Evolutionary conservation across 2,329 filamentous ascomycete genomes (phyloP), one percentile per base, ranked within the genome.

Genomic region (Aspergillus sp.): DNA sequence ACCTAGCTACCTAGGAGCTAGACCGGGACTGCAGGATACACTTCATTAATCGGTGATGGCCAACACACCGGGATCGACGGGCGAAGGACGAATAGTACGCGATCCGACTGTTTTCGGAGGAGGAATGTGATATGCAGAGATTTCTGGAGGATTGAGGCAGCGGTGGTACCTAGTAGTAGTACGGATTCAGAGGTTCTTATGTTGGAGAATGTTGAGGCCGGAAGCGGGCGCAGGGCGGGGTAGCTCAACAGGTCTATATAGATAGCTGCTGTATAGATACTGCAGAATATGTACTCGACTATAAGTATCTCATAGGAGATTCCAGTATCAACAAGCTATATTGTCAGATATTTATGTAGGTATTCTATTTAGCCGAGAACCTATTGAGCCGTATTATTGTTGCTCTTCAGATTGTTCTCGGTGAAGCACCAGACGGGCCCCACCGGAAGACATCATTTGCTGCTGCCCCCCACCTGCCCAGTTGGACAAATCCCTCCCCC

Each of bases 371-470:
- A 24, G 22, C 22, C 22, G 22, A 24, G 4, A 7, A 24, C n/a
- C n/a, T 24, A 24, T 24, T 24, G 22, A 24, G 22, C 22, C 22
- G n/a, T 35, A n/a, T 35, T 13, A 3, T 35, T n/a, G 11, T 35
- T 13, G 11, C n/a, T n/a, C 3, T 35, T 13, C n/a, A n/a, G n/a
- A n/a, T n/a, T n/a, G 9, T 16, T 41, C 16, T 20, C 38, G 42
- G 42, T 44, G 32, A 32, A 26, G 22, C 22, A 45, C 40, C 30
- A 24, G n/a, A 20, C 16, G 35, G 35, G 58, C 58, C 61, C 63
- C 64, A 63, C 63, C 59, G 47, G 59, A 53, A 60, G 60, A 66
- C 65, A 66, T 68, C 65, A 68, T 66, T 24, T 24, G 22, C 22
- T 24, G 22, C 22, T 55, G 57, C 61, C 58, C 66, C 65, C 62